phyloP scores from a whole-genome alignment of 202 grass and related monocot genomes.

The Zizania palustris region DNA sequence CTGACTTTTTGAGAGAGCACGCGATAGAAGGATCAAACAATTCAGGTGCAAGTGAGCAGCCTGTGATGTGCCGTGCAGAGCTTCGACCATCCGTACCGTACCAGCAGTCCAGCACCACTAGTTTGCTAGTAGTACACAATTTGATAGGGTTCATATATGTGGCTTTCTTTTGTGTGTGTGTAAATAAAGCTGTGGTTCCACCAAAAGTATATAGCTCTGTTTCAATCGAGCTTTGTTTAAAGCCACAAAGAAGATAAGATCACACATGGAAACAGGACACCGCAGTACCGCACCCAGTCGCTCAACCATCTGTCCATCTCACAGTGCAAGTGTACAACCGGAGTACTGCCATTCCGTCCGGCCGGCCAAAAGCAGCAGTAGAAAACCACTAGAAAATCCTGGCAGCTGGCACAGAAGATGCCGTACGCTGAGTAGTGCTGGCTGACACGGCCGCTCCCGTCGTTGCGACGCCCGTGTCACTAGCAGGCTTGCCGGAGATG shows the following conservation, averaged over 20 bases:
- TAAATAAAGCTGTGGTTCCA: neutral
- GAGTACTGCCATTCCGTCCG: neutral
- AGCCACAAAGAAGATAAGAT: neutral
- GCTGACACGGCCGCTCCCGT: constrained; percentile 24
- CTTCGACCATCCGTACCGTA: constrained; percentile 20
- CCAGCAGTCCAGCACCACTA: neutral
- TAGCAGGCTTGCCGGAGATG: neutral
- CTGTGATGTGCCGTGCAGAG: neutral
- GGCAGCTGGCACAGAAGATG: neutral
- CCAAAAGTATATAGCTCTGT: constrained; percentile 5
- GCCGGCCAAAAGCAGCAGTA: neutral
- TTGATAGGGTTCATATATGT: neutral
- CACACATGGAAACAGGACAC: neutral
- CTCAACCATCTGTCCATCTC: neutral
- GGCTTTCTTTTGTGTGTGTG: neutral
- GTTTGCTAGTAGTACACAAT: neutral
- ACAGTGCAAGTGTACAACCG: neutral
- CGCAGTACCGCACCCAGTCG: neutral
- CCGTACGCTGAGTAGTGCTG: constrained; percentile 2
- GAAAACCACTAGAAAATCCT: neutral
- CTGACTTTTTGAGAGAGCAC: constrained; percentile 39
- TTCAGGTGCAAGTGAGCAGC: neutral
- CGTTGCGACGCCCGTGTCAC: constrained; percentile 30
- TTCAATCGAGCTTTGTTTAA: neutral
- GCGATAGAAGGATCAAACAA: constrained; percentile 17